phyloP scores from a whole-genome alignment of 441 rosid genomes.

The Brassica hybrid region DNA sequence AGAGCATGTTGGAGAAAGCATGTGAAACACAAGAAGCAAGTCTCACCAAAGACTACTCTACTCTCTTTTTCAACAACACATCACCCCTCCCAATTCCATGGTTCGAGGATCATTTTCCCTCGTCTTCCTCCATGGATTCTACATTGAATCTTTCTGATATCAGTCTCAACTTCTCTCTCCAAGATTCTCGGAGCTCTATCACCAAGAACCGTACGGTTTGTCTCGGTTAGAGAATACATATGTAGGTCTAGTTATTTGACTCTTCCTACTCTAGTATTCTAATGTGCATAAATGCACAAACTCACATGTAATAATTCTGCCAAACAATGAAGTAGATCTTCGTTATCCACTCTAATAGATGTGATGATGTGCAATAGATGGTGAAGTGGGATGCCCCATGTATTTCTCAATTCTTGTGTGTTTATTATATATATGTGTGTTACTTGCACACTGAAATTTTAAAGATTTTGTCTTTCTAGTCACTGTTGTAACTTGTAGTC shows the following conservation, averaged over 20 bases:
- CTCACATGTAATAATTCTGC: slow-evolving; percentile 31
- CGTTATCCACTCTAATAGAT: not conserved
- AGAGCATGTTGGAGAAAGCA: slow-evolving; percentile 88
- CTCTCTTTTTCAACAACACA: slow-evolving; percentile 46
- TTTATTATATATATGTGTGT: not conserved
- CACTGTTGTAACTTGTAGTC: too few relatives aligned
- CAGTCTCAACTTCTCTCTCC: slow-evolving; percentile 60
- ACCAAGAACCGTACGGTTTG: slow-evolving; percentile 32
- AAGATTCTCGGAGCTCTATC: slow-evolving; percentile 46
- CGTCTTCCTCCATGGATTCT: slow-evolving; percentile 31
- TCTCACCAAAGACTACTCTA: slow-evolving; percentile 60
- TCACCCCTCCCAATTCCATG: slow-evolving; percentile 62
- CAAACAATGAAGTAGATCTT: slow-evolving; percentile 2
- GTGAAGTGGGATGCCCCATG: slow-evolving; percentile 10
- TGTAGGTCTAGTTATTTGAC: slow-evolving; percentile 25
- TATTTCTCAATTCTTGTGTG: not conserved
- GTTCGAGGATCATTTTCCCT: slow-evolving; percentile 69
- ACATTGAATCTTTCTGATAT: slow-evolving; percentile 45
- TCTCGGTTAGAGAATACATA: slow-evolving; percentile 35
- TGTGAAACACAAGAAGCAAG: slow-evolving; percentile 89
- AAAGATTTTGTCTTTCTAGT: not conserved
- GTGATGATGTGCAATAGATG: not conserved
- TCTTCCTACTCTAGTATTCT: slow-evolving; percentile 22
- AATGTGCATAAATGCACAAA: slow-evolving; percentile 28
- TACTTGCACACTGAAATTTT: not conserved